Percentiles rank a stretch among this genome's conserved stretches.
Conservation (phyloP, 2,329 filamentous ascomycete species). For the Metarhizium humberi region DNA sequence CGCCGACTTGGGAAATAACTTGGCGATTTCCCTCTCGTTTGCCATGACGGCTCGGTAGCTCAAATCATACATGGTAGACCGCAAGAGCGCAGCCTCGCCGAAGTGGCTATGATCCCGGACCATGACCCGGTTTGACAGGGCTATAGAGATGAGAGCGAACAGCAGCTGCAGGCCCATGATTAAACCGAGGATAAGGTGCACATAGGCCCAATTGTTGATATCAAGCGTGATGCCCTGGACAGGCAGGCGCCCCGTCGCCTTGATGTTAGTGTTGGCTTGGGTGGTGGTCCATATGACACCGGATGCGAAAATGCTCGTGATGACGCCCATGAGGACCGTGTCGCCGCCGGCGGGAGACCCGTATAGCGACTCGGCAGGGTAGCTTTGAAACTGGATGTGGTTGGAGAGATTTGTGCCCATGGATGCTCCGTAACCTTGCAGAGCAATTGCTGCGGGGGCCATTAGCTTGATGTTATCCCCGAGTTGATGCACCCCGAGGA, state of each 20-base stretch:
- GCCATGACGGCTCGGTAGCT: conserved; percentile 10
- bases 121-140: conserved; percentile 17
- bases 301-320: conserved; percentile 25
- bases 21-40: conserved; percentile 9
- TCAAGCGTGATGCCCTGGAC: conserved; percentile 21
- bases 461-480: conserved; percentile 23
- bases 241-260: conserved; percentile 19
- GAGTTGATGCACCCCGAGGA: conserved; percentile 24
- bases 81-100: conserved; percentile 11
- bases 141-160: conserved; percentile 13
- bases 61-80: conserved; percentile 10
- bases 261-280: conserved; percentile 17
- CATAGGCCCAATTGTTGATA: conserved; percentile 21
- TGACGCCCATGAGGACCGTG: conserved; percentile 22
- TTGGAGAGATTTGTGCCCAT: conserved; percentile 12
- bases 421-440: conserved; percentile 26
- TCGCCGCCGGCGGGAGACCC: conserved; percentile 24
- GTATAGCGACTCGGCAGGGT: conserved; percentile 30
- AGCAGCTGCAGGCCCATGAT: conserved; percentile 22
- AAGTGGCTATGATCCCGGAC: conserved; percentile 16
- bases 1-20: conserved; percentile 3
- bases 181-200: conserved; percentile 22
- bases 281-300: conserved; percentile 26
- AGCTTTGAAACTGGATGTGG: conserved; percentile 26
- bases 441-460: conserved; percentile 28